Percentiles rank a stretch among this genome's conserved stretches.
Conservation (phyloP, 441 rosid genomes). For the Manihot esculenta region DNA sequence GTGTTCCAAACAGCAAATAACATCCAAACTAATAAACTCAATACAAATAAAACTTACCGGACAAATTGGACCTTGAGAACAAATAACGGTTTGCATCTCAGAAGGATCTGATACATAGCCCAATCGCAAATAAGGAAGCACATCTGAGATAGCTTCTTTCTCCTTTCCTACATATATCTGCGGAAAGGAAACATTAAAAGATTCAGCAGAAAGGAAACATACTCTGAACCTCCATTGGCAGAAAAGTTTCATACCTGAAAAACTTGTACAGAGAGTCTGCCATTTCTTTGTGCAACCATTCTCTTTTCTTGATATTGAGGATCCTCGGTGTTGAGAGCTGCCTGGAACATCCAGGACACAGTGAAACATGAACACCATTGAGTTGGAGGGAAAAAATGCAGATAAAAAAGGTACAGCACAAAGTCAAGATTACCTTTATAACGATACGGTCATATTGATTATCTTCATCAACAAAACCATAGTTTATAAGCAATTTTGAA, state of each 20-base stretch:
- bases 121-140: constrained; percentile 87
- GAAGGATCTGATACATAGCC: constrained; percentile 92
- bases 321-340: constrained; percentile 87
- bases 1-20: neutral
- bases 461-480: constrained; percentile 95
- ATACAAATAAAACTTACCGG: constrained; percentile 52
- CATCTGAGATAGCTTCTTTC: constrained; percentile 79
- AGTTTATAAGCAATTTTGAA: constrained; percentile 86
- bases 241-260: constrained; percentile 54
- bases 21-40: constrained; percentile 2
- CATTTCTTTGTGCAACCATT: constrained; percentile 95
- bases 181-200: constrained; percentile 21
- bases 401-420: constrained; percentile 19
- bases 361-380: constrained; percentile 24
- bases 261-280: constrained; percentile 69
- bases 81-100: constrained; percentile 90
- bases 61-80: constrained; percentile 95
- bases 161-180: constrained; percentile 86
- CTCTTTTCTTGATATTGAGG: constrained; percentile 97
- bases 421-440: constrained; percentile 53
- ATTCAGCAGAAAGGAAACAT: constrained; percentile 16
- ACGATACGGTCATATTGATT: constrained; percentile 74
- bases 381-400: constrained; percentile 17
- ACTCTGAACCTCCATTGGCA: constrained; percentile 11
- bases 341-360: constrained; percentile 45